phyloP scores from a whole-genome alignment of 2,329 filamentous ascomycete species.

The Botrytis cinerea region DNA sequence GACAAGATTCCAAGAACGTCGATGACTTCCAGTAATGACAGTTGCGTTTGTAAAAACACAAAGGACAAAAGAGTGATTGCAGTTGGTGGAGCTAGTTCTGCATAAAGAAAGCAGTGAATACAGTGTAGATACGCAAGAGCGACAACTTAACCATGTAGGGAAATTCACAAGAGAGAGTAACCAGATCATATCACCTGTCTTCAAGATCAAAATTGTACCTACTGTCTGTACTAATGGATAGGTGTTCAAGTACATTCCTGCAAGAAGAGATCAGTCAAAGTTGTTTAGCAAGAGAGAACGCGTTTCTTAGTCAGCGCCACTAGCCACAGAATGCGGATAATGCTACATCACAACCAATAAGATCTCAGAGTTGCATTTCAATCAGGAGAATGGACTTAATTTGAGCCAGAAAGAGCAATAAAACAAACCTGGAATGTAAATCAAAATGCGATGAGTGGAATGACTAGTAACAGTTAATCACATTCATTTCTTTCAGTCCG shows the following conservation, averaged over 20 bases:
- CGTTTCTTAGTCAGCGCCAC: slow-evolving; percentile 4
- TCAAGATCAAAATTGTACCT: not conserved
- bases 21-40: not conserved
- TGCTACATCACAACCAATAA: not conserved
- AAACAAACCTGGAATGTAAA: not conserved
- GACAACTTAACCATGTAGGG: not conserved
- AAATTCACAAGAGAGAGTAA: not conserved
- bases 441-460: not conserved
- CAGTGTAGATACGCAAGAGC: not conserved
- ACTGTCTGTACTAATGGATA: not conserved
- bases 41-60: not conserved
- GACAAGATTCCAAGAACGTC: not conserved
- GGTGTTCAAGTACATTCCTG: not conserved
- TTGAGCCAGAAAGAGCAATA: not conserved
- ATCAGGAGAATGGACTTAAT: not conserved
- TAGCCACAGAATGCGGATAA: not conserved
- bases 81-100: not conserved
- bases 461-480: not conserved
- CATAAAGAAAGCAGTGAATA: slow-evolving; percentile 4
- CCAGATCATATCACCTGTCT: not conserved
- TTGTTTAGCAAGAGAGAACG: not conserved
- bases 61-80: not conserved
- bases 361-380: not conserved
- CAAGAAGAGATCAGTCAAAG: not conserved
- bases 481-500: not conserved